Evolutionary conservation across 345 rosid species (phyloP).

Genomic region (Rhodomyrtus tomentosa): DNA sequence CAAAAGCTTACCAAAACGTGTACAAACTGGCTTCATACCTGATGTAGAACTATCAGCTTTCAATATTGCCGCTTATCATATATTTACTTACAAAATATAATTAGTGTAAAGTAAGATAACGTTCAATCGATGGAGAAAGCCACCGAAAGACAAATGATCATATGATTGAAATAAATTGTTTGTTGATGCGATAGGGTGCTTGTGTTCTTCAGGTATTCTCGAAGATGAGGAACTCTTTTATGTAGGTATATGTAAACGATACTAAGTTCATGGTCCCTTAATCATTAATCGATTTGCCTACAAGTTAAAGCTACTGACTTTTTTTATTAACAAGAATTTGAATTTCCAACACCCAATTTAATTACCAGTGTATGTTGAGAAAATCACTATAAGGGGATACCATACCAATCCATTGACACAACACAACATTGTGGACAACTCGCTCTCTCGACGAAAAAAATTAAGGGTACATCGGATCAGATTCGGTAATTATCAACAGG

Average conservation of each 20-base stretch:
- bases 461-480: neutral
- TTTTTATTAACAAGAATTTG: neutral
- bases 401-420: neutral
- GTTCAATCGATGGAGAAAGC: too few relatives aligned
- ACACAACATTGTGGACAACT: neutral
- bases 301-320: neutral
- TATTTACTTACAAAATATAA: neutral
- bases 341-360: neutral
- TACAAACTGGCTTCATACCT: neutral
- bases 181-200: neutral
- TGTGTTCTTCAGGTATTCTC: neutral
- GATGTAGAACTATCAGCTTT: neutral
- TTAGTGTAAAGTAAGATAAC: neutral
- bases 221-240: neutral
- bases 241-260: neutral
- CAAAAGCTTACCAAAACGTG: neutral
- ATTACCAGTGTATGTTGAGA: neutral
- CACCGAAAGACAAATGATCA: too few relatives aligned
- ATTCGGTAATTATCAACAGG: neutral
- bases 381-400: neutral
- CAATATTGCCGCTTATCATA: neutral
- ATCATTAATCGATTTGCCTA: neutral
- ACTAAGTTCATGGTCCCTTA: neutral
- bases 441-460: neutral
- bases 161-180: too few relatives aligned